phyloP scores from a whole-genome alignment of 2,329 filamentous ascomycete species.

The Tolypocladium album region DNA sequence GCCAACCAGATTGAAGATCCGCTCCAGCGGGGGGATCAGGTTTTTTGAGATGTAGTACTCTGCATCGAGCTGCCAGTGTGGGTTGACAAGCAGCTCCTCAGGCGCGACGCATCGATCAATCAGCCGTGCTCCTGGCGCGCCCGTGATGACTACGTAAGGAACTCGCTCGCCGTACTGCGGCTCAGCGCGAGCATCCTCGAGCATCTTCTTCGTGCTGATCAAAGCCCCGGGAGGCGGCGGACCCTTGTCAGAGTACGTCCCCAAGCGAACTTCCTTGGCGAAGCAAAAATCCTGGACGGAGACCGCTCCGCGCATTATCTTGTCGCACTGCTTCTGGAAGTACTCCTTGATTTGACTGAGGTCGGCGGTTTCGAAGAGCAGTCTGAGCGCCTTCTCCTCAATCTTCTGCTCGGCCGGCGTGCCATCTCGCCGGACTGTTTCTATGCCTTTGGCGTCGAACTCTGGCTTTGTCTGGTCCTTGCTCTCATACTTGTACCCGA shows the following conservation, averaged over 20 bases:
- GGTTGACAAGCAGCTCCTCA: conserved; percentile 66
- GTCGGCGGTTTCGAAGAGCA: conserved; percentile 84
- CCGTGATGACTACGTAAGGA: conserved; percentile 86
- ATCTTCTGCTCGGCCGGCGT: conserved; percentile 95
- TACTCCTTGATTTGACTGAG: conserved; percentile 81
- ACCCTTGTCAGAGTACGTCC: conserved; percentile 69
- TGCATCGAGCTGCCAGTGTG: conserved; percentile 73
- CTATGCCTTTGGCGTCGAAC: conserved; percentile 97
- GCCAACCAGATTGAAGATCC: conserved; percentile 93
- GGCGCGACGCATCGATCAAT: conserved; percentile 86
- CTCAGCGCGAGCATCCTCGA: conserved; percentile 74
- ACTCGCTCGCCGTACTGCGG: conserved; percentile 93
- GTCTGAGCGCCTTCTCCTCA: conserved; percentile 79
- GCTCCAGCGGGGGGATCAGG: conserved; percentile 84
- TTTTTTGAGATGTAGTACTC: conserved; percentile 98
- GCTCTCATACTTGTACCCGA: conserved; percentile 92
- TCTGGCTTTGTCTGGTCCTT: conserved; percentile 66
- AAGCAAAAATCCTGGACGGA: conserved; percentile 96
- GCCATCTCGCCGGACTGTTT: conserved; percentile 90
- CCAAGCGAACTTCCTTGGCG: conserved; percentile 81
- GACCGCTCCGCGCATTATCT: conserved; percentile 82
- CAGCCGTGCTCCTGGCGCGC: conserved; percentile 73
- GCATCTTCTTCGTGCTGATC: conserved; percentile 78
- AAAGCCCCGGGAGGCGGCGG: conserved; percentile 77
- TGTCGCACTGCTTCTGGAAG: conserved; percentile 81